A percentile compares a stretch with the other conserved stretches of the same genome.
Conservation (phyloP, 495 filamentous ascomycete genomes). For the Penicillium flavigenum region DNA sequence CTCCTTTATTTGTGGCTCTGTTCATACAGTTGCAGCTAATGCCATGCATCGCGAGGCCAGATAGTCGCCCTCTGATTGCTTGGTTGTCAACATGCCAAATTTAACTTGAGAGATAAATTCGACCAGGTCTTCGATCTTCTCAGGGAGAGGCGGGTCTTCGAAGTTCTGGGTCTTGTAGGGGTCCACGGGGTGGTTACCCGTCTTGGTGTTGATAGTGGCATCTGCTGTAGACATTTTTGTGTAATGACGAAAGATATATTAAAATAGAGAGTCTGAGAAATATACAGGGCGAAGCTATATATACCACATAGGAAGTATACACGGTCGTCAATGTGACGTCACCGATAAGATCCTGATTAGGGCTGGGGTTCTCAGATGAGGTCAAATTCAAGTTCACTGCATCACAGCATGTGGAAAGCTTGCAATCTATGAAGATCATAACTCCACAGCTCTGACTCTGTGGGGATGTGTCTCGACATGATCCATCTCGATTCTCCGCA, state of each 20-base stretch:
- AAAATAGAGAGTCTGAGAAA: background rate
- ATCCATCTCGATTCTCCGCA: background rate
- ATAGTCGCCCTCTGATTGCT: constrained; percentile 65
- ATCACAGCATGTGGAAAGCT: background rate
- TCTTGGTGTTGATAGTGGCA: constrained; percentile 57
- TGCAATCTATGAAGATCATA: background rate
- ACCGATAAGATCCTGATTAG: constrained; percentile 20
- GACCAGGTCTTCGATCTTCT: constrained; percentile 76
- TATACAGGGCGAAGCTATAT: constrained; percentile 7
- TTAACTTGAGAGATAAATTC: constrained; percentile 68
- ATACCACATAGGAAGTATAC: constrained; percentile 10
- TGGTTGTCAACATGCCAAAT: constrained; percentile 76
- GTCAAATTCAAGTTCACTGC: background rate
- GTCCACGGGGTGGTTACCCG: constrained; percentile 63
- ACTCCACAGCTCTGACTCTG: background rate
- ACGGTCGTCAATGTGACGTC: constrained; percentile 34
- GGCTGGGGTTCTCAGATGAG: background rate
- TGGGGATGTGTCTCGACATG: background rate
- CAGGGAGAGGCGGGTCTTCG: constrained; percentile 59
- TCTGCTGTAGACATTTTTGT: constrained; percentile 33
- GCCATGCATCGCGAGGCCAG: constrained; percentile 88
- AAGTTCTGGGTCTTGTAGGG: constrained; percentile 78
- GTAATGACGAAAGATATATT: background rate
- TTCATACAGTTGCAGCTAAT: constrained; percentile 71
- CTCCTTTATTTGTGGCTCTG: background rate